Evolutionary conservation across 1,284 basidiomycete species (phyloP).

Genomic region (Pholiota adiposa): DNA sequence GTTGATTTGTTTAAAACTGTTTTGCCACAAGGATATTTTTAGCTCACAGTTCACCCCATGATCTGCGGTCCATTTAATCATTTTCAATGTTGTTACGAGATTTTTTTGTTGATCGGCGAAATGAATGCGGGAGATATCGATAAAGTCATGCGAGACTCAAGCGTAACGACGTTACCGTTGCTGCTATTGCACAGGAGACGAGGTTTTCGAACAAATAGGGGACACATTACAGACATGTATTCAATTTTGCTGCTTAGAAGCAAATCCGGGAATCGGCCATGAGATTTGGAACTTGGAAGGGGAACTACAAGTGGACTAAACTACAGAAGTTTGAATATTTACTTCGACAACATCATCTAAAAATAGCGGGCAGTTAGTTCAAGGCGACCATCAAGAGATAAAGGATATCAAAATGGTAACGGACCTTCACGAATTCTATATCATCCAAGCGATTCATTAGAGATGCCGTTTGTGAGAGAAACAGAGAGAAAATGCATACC

Average conservation of each 20-base stretch:
- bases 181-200: too few relatives aligned
- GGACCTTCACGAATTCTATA: constrained; percentile 27
- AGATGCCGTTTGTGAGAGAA: background rate
- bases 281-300: constrained; percentile 2
- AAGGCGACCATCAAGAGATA: background rate
- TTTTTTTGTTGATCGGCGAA: too few relatives aligned
- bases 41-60: too few relatives aligned
- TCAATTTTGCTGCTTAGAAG: background rate
- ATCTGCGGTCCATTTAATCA: too few relatives aligned
- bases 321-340: constrained; percentile 17
- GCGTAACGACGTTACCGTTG: too few relatives aligned
- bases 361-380: background rate
- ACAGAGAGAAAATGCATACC: constrained; percentile 46
- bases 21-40: too few relatives aligned
- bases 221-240: too few relatives aligned
- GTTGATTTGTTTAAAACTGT: background rate
- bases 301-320: constrained; percentile 15
- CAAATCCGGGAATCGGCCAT: background rate
- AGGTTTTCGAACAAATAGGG: too few relatives aligned
- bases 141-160: too few relatives aligned
- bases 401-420: background rate
- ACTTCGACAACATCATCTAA: constrained; percentile 24
- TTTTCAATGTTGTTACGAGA: too few relatives aligned
- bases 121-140: too few relatives aligned
- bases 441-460: background rate